Percentiles rank a stretch among this genome's conserved stretches.
These are phyloP conservation scores for Asterionellopsis glacialis DNA, from an alignment of 108 stramenopile genomes.

Conservation along the genomic window DNA sequence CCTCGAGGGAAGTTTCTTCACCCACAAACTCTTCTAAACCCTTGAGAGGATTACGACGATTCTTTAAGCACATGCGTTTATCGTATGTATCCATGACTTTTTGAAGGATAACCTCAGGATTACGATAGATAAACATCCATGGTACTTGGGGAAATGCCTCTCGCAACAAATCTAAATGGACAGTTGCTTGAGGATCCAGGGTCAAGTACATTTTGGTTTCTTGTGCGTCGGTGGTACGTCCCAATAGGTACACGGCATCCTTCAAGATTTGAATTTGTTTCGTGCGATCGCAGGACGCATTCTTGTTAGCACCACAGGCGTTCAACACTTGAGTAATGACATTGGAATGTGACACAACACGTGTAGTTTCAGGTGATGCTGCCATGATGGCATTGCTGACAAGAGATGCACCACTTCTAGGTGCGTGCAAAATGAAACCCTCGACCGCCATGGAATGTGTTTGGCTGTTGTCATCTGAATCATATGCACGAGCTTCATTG, in stretches of 20 bases:
- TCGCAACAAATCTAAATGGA: slow-evolving; percentile 43
- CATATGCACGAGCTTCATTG: not conserved
- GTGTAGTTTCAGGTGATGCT: slow-evolving; percentile 66
- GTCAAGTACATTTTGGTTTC: slow-evolving; percentile 77
- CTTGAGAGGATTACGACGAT: not conserved
- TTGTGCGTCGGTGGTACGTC: slow-evolving; percentile 21
- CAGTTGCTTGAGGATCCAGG: slow-evolving; percentile 71
- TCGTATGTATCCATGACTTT: not conserved
- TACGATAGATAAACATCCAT: slow-evolving; percentile 89
- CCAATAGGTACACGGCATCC: slow-evolving; percentile 75
- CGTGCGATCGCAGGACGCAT: slow-evolving; percentile 12
- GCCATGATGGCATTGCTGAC: slow-evolving; percentile 79
- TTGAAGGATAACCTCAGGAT: slow-evolving; percentile 37
- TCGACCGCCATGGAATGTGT: not conserved
- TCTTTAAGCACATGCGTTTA: not conserved
- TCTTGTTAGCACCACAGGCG: not conserved
- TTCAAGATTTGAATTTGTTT: slow-evolving; percentile 40
- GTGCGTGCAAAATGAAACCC: slow-evolving; percentile 87
- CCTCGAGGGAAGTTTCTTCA: not conserved
- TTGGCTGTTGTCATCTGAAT: not conserved
- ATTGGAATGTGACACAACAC: slow-evolving; percentile 32
- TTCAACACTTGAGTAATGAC: slow-evolving; percentile 26
- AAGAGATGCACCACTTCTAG: slow-evolving; percentile 85
- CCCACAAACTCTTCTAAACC: not conserved
- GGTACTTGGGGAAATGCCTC: slow-evolving; percentile 77